Percentiles rank a stretch among this genome's conserved stretches.
Evolutionary conservation across 2,329 filamentous ascomycete species (phyloP).

Genomic region (Colletotrichum musae): DNA sequence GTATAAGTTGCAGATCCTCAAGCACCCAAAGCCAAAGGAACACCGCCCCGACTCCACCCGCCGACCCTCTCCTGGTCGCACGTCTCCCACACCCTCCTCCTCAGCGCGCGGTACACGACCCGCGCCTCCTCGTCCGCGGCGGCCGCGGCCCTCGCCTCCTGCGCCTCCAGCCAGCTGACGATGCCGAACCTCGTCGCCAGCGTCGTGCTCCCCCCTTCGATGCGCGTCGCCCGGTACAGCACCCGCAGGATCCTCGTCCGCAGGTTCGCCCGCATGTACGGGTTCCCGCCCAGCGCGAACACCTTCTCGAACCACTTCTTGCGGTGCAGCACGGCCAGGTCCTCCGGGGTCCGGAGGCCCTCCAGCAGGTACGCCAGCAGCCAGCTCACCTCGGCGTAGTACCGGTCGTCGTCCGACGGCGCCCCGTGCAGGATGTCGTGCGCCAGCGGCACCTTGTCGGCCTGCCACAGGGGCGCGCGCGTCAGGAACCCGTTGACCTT

Average conservation of each 20-base stretch:
- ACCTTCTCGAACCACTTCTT: slow-evolving; percentile 82
- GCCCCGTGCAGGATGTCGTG: slow-evolving; percentile 73
- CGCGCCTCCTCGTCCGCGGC: slow-evolving; percentile 55
- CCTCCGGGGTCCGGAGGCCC: slow-evolving; percentile 71
- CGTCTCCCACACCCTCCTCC: slow-evolving; percentile 72
- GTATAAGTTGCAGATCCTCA: slow-evolving; percentile 15
- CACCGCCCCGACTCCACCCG: slow-evolving; percentile 74
- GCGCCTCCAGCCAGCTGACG: slow-evolving; percentile 80
- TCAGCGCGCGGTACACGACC: slow-evolving; percentile 68
- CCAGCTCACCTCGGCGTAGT: slow-evolving; percentile 82
- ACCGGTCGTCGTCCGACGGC: slow-evolving; percentile 80
- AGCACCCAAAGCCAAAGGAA: slow-evolving; percentile 40
- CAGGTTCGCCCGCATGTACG: slow-evolving; percentile 71
- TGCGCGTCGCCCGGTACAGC: slow-evolving; percentile 75
- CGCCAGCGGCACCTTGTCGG: slow-evolving; percentile 80
- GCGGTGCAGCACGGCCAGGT: slow-evolving; percentile 73
- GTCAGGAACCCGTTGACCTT: slow-evolving; percentile 91
- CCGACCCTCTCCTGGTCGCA: slow-evolving; percentile 77
- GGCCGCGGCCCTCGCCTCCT: slow-evolving; percentile 60
- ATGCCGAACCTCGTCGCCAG: slow-evolving; percentile 83
- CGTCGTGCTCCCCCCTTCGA: slow-evolving; percentile 83
- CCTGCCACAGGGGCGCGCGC: slow-evolving; percentile 81
- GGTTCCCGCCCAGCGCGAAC: slow-evolving; percentile 77
- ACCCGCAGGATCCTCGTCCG: slow-evolving; percentile 74
- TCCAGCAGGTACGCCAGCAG: slow-evolving; percentile 79